phyloP scores from a whole-genome alignment of 2,329 filamentous ascomycete species.

The Emmonsiellopsis sp. region DNA sequence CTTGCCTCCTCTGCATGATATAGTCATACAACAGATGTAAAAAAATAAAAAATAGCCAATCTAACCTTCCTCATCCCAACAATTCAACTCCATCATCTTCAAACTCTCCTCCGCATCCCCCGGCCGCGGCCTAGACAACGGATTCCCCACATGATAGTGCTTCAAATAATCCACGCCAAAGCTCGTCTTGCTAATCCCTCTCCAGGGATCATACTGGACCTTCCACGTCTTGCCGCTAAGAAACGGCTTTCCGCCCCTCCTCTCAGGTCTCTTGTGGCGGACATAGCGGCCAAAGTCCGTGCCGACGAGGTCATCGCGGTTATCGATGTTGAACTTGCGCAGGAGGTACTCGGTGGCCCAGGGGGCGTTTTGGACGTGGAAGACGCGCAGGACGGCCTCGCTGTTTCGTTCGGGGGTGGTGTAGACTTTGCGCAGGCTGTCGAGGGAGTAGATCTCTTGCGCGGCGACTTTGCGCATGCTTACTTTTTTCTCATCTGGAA shows the following conservation, averaged over 20 bases:
- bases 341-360: constrained; percentile 43
- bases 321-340: constrained; percentile 44
- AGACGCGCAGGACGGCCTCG: constrained; percentile 23
- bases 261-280: constrained; percentile 37
- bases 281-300: constrained; percentile 43
- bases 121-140: constrained; percentile 6
- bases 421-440: constrained; percentile 38
- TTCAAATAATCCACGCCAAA: constrained; percentile 46
- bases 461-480: constrained; percentile 37
- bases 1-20: neutral
- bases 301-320: constrained; percentile 37
- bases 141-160: constrained; percentile 23
- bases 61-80: constrained; percentile 33
- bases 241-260: constrained; percentile 42
- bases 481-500: constrained; percentile 24
- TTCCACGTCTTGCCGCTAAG: constrained; percentile 43
- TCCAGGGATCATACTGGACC: constrained; percentile 42
- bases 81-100: constrained; percentile 43
- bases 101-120: constrained; percentile 17
- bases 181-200: constrained; percentile 39
- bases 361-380: constrained; percentile 44
- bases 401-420: constrained; percentile 16
- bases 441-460: constrained; percentile 38
- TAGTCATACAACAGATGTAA: no score
- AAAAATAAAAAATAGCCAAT: neutral